Percentiles rank a stretch among this genome's conserved stretches.
Evolutionary conservation across 768 basidiomycete species (phyloP).

Genomic region (Baorangia bicolor): DNA sequence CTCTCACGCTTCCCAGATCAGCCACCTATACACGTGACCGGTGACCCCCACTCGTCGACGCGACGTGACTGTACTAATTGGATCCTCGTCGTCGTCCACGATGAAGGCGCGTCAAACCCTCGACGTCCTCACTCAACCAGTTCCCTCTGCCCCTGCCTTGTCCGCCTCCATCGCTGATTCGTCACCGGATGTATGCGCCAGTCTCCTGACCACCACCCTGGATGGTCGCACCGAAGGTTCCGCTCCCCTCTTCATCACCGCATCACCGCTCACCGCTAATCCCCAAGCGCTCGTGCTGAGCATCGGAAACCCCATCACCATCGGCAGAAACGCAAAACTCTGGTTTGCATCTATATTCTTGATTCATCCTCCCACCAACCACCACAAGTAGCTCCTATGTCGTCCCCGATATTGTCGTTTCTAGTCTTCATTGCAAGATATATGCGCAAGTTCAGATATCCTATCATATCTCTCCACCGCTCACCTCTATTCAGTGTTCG

Average conservation of each 20-base stretch:
- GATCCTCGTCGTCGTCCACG: conserved; percentile 7
- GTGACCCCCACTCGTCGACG: conserved; percentile 1
- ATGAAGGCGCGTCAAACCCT: conserved; percentile 18
- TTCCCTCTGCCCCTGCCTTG: conserved; percentile 25
- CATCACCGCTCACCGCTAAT: not conserved
- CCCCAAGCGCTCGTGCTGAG: conserved; percentile 56
- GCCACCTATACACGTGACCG: conserved; percentile 13
- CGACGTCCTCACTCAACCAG: conserved; percentile 30
- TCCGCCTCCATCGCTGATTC: conserved; percentile 8
- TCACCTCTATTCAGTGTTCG: conserved; percentile 47
- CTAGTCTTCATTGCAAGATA: conserved; percentile 72
- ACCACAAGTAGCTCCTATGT: conserved; percentile 52
- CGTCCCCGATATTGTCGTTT: conserved; percentile 60
- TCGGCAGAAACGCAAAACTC: conserved; percentile 68
- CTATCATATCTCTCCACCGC: not conserved
- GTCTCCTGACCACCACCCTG: conserved; percentile 57
- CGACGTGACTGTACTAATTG: conserved; percentile 3
- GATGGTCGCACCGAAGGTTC: conserved; percentile 68
- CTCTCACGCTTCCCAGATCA: not conserved
- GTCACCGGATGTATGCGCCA: conserved; percentile 61
- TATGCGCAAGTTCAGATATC: conserved; percentile 57
- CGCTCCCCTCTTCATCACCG: not conserved
- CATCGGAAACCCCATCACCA: conserved; percentile 59
- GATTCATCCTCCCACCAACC: not conserved
- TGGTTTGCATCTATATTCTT: conserved; percentile 43